phyloP scores from a whole-genome alignment of 2,329 filamentous ascomycete species.

The Nothopassalora personata region DNA sequence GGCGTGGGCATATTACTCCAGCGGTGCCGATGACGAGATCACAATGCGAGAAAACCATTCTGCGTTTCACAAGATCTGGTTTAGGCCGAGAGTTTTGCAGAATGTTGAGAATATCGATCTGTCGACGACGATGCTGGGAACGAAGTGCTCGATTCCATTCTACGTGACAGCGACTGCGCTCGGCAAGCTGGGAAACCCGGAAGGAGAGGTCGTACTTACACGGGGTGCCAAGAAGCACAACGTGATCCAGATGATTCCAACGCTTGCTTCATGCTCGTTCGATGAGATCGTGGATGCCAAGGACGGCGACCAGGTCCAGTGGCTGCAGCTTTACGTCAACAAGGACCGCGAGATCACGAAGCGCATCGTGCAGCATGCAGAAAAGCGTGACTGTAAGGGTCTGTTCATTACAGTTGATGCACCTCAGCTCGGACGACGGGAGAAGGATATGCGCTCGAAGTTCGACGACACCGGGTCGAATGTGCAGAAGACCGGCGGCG shows the following conservation, averaged over 20 bases:
- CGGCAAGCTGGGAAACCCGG: constrained; percentile 87
- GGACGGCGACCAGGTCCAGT: constrained; percentile 77
- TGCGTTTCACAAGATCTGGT: constrained; percentile 97
- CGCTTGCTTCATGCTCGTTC: constrained; percentile 91
- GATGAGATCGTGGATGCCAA: constrained; percentile 92
- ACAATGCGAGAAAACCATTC: constrained; percentile 74
- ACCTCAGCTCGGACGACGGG: constrained; percentile 85
- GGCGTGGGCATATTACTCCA: constrained; percentile 97
- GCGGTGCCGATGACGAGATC: constrained; percentile 68
- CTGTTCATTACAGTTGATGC: constrained; percentile 99
- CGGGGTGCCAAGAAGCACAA: constrained; percentile 77
- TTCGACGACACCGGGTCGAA: constrained; percentile 66
- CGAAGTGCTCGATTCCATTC: constrained; percentile 77
- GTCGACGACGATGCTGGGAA: constrained; percentile 88
- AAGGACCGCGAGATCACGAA: constrained; percentile 87
- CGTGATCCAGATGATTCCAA: constrained; percentile 97
- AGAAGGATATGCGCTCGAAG: constrained; percentile 97
- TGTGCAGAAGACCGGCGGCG: constrained; percentile 65
- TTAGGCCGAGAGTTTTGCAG: constrained; percentile 80
- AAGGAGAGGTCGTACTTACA: constrained; percentile 90
- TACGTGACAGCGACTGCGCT: constrained; percentile 95
- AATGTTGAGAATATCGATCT: constrained; percentile 85
- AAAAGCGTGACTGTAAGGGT: constrained; percentile 84
- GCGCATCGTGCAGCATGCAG: constrained; percentile 85
- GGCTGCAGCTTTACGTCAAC: constrained; percentile 87